Base-by-base conservation (phyloP, 2,329 filamentous ascomycete genomes). In the Plectosphaerella plurivora region DNA sequence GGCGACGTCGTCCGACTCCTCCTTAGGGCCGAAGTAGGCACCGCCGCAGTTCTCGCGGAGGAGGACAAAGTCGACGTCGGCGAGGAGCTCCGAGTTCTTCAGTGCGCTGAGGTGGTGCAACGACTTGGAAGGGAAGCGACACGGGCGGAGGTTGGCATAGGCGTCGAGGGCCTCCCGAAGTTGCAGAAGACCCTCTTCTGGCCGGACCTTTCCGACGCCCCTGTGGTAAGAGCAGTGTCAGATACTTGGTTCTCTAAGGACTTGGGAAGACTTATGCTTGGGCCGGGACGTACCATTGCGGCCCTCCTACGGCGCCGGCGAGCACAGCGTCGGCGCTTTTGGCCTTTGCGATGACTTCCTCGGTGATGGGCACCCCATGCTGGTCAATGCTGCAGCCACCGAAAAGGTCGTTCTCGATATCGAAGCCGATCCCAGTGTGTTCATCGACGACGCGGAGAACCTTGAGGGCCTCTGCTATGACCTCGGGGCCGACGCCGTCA, bases 111-210 rank as follows among this genome's bases (percentile, higher is more conserved):
- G 61, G 5, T 65, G 63, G 14, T 70, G 62, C 0, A 71, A 59
- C 3, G 72, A 68, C 41, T 72, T 69, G 57, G 75, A 45, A 6
- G 42, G 42, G 20, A 45, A 45, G 18, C 42, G 42, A 15, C 42
- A 78, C 0, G 77, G 76, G 0, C 77, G 68, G 18, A 79, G 59
- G 53, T 79, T 80, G 45, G 75, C 76, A 55, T 77, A 80, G 6
- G 74, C 75, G 49, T 76, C 65, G 25, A 76, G 63, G 1, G 58
- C 56, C 14, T 68, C 63, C n/a, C 74, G 65, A 12, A 77, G 68
- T 42, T 65, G 64, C 24, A 76, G 59, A 20, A 75, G 60, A 1
- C 72, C 74, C 15, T 68, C 68, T 53, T 77, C 73, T 2, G 74
- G 73, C 18, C 42, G 24, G 5, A 24, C 42, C 42, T 45, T 22